Evolutionary conservation across 2,329 filamentous ascomycete species (phyloP).

Genomic region (Botrytis fabae): DNA sequence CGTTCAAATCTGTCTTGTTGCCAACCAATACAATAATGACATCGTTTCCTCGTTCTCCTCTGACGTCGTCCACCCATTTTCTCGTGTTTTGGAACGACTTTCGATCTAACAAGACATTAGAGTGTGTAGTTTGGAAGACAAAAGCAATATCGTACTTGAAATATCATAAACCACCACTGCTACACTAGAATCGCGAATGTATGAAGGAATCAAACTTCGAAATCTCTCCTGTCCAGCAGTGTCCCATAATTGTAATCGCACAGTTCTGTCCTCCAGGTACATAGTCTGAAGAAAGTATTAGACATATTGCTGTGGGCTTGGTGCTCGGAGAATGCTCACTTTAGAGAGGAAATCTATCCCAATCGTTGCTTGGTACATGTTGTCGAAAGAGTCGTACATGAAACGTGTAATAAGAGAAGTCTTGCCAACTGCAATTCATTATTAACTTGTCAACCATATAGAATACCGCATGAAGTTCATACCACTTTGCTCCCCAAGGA

Average conservation of each 20-base stretch:
- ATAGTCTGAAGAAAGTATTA: constrained; percentile 67
- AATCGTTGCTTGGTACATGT: constrained; percentile 99
- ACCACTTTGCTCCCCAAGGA: constrained; percentile 98
- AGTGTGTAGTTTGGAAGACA: neutral
- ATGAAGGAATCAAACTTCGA: constrained; percentile 93
- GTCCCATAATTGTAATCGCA: constrained; percentile 97
- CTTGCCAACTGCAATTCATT: constrained; percentile 75
- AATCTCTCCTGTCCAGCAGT: constrained; percentile 97
- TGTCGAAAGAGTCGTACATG: constrained; percentile 99
- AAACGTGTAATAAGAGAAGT: constrained; percentile 98
- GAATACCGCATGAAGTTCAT: constrained; percentile 45
- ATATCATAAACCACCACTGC: constrained; percentile 99
- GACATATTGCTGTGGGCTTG: constrained; percentile 21
- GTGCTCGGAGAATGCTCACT: constrained; percentile 51
- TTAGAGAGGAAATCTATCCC: constrained; percentile 99
- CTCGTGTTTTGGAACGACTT: constrained; percentile 98
- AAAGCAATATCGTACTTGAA: constrained; percentile 62
- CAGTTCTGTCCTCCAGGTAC: constrained; percentile 98
- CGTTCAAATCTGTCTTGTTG: constrained; percentile 98
- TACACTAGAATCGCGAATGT: constrained; percentile 96
- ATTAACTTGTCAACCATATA: constrained; percentile 27
- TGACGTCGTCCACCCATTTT: constrained; percentile 99
- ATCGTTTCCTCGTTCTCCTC: constrained; percentile 94
- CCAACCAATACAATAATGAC: constrained; percentile 98
- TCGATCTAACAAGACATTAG: constrained; percentile 57